A percentile compares a stretch with the other conserved stretches of the same genome.
phyloP scores from a whole-genome alignment of 2,329 filamentous ascomycete species.

The Epichloe coenophiala region DNA sequence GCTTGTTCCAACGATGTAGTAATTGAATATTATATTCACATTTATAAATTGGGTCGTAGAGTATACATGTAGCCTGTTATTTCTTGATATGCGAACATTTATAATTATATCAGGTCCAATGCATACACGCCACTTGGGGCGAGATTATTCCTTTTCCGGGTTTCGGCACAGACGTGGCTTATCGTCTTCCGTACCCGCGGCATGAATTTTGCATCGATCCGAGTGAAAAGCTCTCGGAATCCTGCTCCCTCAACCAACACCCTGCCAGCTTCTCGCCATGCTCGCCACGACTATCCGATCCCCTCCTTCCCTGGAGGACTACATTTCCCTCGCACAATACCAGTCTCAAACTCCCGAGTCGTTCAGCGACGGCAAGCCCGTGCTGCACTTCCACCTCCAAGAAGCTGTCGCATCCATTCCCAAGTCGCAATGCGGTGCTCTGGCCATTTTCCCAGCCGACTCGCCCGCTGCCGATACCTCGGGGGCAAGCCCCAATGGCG shows the following conservation, averaged over 20 bases:
- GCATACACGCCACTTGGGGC: no score
- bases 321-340: constrained; percentile 52
- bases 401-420: constrained; percentile 45
- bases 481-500: constrained; percentile 15
- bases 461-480: constrained; percentile 15
- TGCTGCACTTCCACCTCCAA: constrained; percentile 51
- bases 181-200: no score
- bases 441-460: constrained; percentile 39
- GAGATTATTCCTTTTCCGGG: no score
- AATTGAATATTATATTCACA: no score
- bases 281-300: constrained; percentile 41
- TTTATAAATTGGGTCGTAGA: no score
- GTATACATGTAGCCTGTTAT: no score
- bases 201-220: no score
- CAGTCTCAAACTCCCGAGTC: constrained; percentile 58
- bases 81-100: rapidly evolving
- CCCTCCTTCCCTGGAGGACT: constrained; percentile 44
- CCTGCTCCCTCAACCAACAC: background rate
- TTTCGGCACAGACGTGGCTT: no score
- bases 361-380: constrained; percentile 58
- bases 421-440: constrained; percentile 35
- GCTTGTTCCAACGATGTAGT: background rate
- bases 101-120: no score
- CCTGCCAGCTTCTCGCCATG: constrained; percentile 12
- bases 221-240: background rate